phyloP scores from a whole-genome alignment of 345 rosid species.

The Aegle marmelos region DNA sequence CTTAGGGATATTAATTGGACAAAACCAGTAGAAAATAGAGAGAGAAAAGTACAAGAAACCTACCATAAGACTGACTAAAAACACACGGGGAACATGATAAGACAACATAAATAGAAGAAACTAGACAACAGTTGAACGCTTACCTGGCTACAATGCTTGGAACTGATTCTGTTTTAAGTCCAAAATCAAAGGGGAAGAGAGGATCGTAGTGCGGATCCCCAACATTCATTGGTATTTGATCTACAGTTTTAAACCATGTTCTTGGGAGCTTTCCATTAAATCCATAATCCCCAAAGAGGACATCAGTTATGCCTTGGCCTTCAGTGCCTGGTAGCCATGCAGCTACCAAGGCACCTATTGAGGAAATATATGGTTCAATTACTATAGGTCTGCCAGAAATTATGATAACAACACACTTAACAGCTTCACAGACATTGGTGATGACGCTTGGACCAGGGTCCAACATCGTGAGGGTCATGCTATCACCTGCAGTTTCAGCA shows the following conservation, averaged over 20 bases:
- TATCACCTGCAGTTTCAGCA: conserved; percentile 85
- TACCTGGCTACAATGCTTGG: conserved; percentile 60
- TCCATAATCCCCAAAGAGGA: conserved; percentile 77
- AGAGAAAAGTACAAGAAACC: neutral
- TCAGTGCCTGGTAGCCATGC: conserved; percentile 97
- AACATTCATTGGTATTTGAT: conserved; percentile 89
- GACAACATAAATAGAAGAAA: neutral
- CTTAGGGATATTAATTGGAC: neutral
- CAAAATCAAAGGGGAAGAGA: conserved; percentile 73
- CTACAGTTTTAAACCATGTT: conserved; percentile 84
- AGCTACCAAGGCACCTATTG: conserved; percentile 73
- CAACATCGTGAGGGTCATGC: conserved; percentile 54
- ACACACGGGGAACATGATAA: neutral
- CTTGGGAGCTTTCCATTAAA: conserved; percentile 84
- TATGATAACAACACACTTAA: conserved; percentile 73
- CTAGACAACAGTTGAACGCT: neutral
- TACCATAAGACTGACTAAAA: neutral
- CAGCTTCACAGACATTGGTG: conserved; percentile 56
- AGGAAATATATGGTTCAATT: conserved; percentile 65
- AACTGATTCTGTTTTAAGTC: conserved; percentile 70
- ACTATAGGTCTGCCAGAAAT: conserved; percentile 88
- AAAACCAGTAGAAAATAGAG: neutral
- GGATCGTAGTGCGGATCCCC: conserved; percentile 83
- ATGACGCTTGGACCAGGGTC: conserved; percentile 66
- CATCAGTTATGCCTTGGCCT: conserved; percentile 90